Percentiles rank a stretch among this genome's conserved stretches.
Conservation (phyloP, 192 early-diverging fungal species). For the Coemansia javaensis region DNA sequence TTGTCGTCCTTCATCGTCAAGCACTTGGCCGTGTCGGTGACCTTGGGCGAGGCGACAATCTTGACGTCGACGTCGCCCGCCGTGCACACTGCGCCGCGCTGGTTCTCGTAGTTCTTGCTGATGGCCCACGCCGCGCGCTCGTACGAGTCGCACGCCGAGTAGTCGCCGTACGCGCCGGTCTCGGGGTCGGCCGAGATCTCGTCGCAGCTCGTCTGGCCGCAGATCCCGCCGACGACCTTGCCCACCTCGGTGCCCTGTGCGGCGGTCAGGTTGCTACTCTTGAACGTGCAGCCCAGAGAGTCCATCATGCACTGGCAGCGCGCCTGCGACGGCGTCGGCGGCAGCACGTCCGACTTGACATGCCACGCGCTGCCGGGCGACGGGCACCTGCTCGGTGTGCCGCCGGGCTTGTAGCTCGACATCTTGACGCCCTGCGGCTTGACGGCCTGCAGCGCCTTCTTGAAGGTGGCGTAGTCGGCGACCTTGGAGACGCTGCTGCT, state of each 20-base stretch:
- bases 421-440: constrained; percentile 59
- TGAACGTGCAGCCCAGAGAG: constrained; percentile 52
- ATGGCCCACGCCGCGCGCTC: constrained; percentile 39
- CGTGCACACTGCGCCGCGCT: constrained; percentile 29
- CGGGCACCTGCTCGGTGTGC: constrained; percentile 54
- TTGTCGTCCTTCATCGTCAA: constrained; percentile 34
- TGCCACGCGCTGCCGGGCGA: constrained; percentile 50
- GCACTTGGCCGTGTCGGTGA: constrained; percentile 13
- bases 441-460: constrained; percentile 39
- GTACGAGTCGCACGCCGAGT: constrained; percentile 26
- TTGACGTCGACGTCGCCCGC: constrained; percentile 26
- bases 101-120: constrained; percentile 44
- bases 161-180: constrained; percentile 45
- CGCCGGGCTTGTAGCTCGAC: constrained; percentile 45
- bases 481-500: constrained; percentile 42
- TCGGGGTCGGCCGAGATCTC: constrained; percentile 32
- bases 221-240: constrained; percentile 27
- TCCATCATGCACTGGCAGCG: constrained; percentile 65
- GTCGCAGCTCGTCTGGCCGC: constrained; percentile 30
- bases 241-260: constrained; percentile 17
- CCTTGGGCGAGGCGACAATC: constrained; percentile 30
- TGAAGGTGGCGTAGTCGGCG: constrained; percentile 58
- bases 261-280: constrained; percentile 18
- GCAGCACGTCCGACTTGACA: constrained; percentile 49
- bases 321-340: constrained; percentile 59